Conservation (phyloP, 2,329 filamentous ascomycete genomes). For the Monilinia polystroma region DNA sequence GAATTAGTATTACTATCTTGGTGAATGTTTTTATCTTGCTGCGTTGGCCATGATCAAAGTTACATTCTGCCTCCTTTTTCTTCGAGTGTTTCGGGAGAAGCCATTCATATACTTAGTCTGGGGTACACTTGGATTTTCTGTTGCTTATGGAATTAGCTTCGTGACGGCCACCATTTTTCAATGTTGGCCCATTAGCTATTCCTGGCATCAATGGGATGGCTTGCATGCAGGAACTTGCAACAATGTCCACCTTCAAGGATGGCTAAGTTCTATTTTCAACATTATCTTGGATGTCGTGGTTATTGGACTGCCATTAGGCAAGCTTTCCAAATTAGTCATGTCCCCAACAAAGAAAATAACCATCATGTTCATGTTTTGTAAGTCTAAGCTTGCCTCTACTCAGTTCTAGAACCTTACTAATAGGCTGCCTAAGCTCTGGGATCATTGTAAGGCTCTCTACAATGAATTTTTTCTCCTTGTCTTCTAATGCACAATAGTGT, state of each 20-base stretch:
- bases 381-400: too few relatives aligned
- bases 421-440: background rate
- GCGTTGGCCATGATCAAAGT: background rate
- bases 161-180: background rate
- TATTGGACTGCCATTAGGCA: background rate
- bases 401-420: too few relatives aligned
- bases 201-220: background rate
- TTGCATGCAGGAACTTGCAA: background rate
- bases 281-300: background rate
- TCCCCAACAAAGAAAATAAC: background rate
- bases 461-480: background rate
- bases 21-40: background rate
- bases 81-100: background rate
- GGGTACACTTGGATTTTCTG: background rate
- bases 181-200: background rate
- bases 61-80: background rate
- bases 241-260: background rate
- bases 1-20: background rate
- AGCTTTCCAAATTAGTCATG: background rate
- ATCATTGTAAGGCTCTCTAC: background rate
- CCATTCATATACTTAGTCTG: background rate
- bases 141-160: slow-evolving; percentile 1
- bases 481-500: background rate
- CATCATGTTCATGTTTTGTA: background rate
- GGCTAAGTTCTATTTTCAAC: background rate